Base-by-base conservation (phyloP, 108 stramenopile genomes). In the Hondaea fermentalgiana region DNA sequence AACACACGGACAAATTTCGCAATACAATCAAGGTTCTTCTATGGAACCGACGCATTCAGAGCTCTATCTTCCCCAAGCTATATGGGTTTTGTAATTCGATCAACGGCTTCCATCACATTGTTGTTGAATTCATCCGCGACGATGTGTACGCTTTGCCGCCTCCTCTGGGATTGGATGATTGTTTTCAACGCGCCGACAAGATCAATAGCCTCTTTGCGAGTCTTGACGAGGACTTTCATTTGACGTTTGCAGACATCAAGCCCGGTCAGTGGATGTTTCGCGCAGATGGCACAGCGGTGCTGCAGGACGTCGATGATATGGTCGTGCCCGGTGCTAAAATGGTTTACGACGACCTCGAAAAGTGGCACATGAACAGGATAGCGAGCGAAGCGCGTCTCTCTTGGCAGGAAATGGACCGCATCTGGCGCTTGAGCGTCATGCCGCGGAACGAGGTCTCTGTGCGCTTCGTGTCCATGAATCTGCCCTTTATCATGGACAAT, bases 1-100 rank as follows among this genome's bases (percentile, higher is more conserved):
- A 83, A 45, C 76, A 83, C 51, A 83, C 76, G 45, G 76, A 83
- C 51, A 83, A 83, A 53, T 83, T 83, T 45, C 45, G 49, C 76
- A 83, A 83, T 45, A 83, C 76, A 0, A 45, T 83, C 76, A 83
- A 83, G 51, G 76, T 83, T 14, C 76, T 83, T 8, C 12, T 83
- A 17, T 42, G 42, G 42, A 69, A 69, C 64, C 45, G 51, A 17
- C 45, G 76, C 17, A 28, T 25, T 6, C 43, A 17, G 2, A n/a
- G 25, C 19, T 53, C 45, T 8, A 16, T 83, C n/a, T 83, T 83
- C 51, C 76, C 76, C 49, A 83, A 83, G 76, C 51, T 83, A 17
- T 83, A 53, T 23, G 76, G 49, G 3, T 83, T 83, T 53, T 83
- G 76, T 23, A 53, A 83, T 47, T 14, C 14, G 3, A 83, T 83